phyloP scores from a whole-genome alignment of 305 asterid species.

The Plantago lanceolata region DNA sequence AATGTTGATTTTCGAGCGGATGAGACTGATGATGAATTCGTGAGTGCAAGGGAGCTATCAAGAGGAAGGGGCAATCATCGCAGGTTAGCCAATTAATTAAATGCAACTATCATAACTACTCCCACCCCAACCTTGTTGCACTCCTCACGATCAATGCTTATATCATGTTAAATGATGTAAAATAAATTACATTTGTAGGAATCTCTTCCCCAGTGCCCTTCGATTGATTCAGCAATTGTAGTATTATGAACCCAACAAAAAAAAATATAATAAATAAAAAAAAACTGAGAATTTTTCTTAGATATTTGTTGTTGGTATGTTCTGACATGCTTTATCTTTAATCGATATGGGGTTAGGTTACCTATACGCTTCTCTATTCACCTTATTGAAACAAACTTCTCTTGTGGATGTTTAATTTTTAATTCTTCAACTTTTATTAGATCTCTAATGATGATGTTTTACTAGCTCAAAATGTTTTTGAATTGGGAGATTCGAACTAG shows the following conservation, averaged over 20 bases:
- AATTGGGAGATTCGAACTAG: too few relatives aligned
- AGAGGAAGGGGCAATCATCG: slow-evolving; percentile 53
- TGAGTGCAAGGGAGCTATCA: slow-evolving; percentile 41
- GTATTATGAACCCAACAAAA: too few relatives aligned
- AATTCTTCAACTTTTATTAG: background rate
- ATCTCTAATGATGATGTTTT: background rate
- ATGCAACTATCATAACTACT: background rate
- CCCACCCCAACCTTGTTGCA: background rate
- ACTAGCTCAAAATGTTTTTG: too few relatives aligned
- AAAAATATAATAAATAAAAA: too few relatives aligned
- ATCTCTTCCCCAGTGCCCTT: background rate
- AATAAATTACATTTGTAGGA: background rate
- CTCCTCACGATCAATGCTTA: background rate
- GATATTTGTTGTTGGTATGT: background rate
- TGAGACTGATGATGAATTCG: slow-evolving; percentile 55
- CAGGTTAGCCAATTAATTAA: slow-evolving; percentile 38
- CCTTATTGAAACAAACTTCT: background rate
- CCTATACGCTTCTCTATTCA: background rate
- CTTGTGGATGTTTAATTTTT: background rate
- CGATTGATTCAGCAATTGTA: background rate
- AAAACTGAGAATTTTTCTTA: background rate
- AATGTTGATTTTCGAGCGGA: slow-evolving; percentile 50
- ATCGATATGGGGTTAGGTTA: slow-evolving; percentile 1
- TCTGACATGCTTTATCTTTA: slow-evolving; percentile 3
- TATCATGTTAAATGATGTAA: background rate